Evolutionary conservation across 768 basidiomycete genomes (phyloP).

Genomic region (Peribolospora kevripleyi): DNA sequence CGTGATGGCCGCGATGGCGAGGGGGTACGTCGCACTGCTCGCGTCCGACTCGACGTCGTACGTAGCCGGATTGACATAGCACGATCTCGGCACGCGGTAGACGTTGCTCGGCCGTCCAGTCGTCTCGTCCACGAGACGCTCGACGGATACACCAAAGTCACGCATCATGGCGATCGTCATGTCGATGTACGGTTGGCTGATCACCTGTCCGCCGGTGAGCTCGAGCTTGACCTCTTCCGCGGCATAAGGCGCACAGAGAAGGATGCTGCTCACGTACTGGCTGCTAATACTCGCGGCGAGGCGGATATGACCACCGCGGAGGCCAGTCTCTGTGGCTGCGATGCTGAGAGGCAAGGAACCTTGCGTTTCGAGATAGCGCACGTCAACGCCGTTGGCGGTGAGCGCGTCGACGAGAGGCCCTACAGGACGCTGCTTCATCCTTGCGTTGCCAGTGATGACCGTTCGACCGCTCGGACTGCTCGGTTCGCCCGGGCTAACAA

Average conservation of each 20-base stretch:
- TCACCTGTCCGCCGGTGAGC: slow-evolving; percentile 78
- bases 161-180: slow-evolving; percentile 99
- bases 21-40: slow-evolving; percentile 82
- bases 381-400: slow-evolving; percentile 43
- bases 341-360: slow-evolving; percentile 81
- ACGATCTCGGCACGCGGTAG: slow-evolving; percentile 60
- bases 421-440: slow-evolving; percentile 97
- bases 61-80: slow-evolving; percentile 47
- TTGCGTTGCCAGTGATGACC: slow-evolving; percentile 81
- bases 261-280: slow-evolving; percentile 93
- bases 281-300: slow-evolving; percentile 86
- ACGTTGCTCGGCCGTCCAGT: slow-evolving; percentile 45
- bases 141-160: slow-evolving; percentile 60
- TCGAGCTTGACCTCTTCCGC: slow-evolving; percentile 57
- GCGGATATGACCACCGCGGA: slow-evolving; percentile 55
- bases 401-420: slow-evolving; percentile 85
- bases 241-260: slow-evolving; percentile 90
- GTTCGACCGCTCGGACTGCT: slow-evolving; percentile 23
- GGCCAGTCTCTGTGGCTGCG: slow-evolving; percentile 38
- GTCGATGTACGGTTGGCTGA: slow-evolving; percentile 97
- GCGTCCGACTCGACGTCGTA: slow-evolving; percentile 88
- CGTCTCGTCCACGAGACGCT: slow-evolving; percentile 34
- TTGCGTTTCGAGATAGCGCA: slow-evolving; percentile 41
- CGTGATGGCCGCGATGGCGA: slow-evolving; percentile 89
- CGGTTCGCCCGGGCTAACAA: slow-evolving; percentile 36